phyloP scores from a whole-genome alignment of 2,329 filamentous ascomycete genomes.

The Diaporthe amygdali region DNA sequence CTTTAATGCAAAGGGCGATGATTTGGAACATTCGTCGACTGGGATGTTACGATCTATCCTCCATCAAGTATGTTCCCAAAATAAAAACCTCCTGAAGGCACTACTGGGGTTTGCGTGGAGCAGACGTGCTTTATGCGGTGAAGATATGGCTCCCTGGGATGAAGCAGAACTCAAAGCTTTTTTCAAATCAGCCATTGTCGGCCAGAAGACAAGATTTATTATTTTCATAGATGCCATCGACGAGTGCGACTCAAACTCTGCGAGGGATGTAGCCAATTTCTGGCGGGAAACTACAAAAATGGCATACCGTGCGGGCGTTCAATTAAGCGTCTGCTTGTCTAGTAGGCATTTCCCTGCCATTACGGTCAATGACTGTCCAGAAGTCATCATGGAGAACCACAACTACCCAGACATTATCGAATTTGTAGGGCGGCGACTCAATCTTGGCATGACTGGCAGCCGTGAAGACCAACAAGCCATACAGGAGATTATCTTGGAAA shows the following conservation, averaged over 20 bases:
- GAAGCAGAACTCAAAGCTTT: not conserved
- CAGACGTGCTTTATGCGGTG: not conserved
- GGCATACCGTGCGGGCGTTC: not conserved
- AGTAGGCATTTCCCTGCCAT: not conserved
- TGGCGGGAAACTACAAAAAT: not conserved
- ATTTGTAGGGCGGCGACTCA: not conserved
- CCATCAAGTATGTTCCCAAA: not conserved
- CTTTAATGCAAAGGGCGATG: not conserved
- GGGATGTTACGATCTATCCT: not conserved
- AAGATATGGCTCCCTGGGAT: not conserved
- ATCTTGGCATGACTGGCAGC: not conserved
- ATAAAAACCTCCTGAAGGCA: not conserved
- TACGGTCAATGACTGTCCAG: not conserved
- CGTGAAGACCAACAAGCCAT: not conserved
- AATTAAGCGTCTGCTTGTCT: not conserved
- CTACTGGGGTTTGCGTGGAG: not conserved
- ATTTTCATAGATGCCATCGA: not conserved
- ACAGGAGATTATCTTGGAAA: not conserved
- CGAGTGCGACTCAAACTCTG: not conserved
- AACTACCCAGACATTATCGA: not conserved
- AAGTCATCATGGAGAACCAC: not conserved
- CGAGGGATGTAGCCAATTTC: not conserved
- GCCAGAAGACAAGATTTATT: not conserved
- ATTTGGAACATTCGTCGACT: not conserved
- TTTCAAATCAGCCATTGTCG: not conserved